Conservation (phyloP, 2,329 filamentous ascomycete genomes). For the Tolypocladium tropicale region DNA sequence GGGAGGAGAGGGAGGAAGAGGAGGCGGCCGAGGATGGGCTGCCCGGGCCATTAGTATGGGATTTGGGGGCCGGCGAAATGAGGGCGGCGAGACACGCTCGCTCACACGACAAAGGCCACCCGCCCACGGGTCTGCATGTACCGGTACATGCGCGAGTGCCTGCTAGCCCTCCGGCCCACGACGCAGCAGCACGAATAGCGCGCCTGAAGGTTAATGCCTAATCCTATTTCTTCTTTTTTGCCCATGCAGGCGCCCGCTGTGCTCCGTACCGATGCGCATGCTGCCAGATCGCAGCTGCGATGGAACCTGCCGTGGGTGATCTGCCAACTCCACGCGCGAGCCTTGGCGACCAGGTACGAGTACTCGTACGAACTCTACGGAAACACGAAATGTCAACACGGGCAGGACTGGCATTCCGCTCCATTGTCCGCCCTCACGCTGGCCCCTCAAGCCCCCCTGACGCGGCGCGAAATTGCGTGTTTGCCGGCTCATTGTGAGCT, state of each 20-base stretch:
- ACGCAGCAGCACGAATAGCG: no score
- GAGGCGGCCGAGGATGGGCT: neutral
- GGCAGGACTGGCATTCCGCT: neutral
- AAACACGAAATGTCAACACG: neutral
- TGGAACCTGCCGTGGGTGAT: neutral
- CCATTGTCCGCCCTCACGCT: neutral
- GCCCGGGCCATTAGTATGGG: neutral
- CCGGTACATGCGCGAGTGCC: neutral
- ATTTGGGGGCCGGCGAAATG: neutral
- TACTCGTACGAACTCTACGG: no score
- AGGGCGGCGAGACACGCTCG: neutral
- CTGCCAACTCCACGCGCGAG: neutral
- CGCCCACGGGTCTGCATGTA: neutral
- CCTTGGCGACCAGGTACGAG: no score
- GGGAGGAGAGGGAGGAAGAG: slow-evolving; percentile 4
- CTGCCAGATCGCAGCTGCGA: neutral
- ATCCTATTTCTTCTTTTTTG: neutral
- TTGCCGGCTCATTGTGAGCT: neutral
- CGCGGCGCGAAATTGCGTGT: neutral
- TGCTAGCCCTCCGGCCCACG: neutral
- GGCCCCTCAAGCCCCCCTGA: neutral
- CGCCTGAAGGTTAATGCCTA: no score
- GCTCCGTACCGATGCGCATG: neutral
- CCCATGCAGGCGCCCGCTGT: no score
- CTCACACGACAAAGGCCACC: neutral